Percentiles rank a stretch among this genome's conserved stretches.
phyloP scores from a whole-genome alignment of 768 basidiomycete species.

The Boletus vermiculosoides region DNA sequence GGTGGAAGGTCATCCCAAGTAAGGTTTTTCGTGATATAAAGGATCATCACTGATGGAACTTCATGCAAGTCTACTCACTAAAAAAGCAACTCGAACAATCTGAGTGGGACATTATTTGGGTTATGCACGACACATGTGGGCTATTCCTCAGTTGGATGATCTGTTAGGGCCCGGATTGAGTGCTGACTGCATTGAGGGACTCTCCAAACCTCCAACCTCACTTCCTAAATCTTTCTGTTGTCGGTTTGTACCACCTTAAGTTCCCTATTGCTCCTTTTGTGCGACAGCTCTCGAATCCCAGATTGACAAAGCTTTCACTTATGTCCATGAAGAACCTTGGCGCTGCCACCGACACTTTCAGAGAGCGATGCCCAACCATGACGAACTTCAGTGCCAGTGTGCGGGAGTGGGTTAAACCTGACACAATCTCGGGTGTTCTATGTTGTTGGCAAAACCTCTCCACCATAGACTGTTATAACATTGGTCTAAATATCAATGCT shows the following conservation, averaged over 20 bases:
- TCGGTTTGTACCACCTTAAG: not conserved
- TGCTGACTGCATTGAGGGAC: not conserved
- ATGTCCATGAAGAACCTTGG: not conserved
- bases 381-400: too few species aligned
- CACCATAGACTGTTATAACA: not conserved
- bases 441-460: conserved; percentile 7
- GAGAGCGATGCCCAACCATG: not conserved
- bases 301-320: not conserved
- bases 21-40: not conserved
- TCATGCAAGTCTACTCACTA: conserved; percentile 1
- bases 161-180: not conserved
- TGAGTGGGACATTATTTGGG: conserved; percentile 10
- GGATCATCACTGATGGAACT: not conserved
- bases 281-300: conserved; percentile 5
- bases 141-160: not conserved
- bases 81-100: not conserved
- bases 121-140: conserved; percentile 9
- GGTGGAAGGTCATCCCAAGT: conserved; percentile 2
- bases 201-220: conserved; percentile 1
- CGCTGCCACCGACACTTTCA: not conserved
- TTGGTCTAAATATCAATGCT: too few species aligned
- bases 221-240: conserved; percentile 9
- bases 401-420: too few species aligned
- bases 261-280: conserved; percentile 1
- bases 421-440: conserved; percentile 2